phyloP scores from a whole-genome alignment of 2,329 filamentous ascomycete genomes.

The Neoascochyta sp. region DNA sequence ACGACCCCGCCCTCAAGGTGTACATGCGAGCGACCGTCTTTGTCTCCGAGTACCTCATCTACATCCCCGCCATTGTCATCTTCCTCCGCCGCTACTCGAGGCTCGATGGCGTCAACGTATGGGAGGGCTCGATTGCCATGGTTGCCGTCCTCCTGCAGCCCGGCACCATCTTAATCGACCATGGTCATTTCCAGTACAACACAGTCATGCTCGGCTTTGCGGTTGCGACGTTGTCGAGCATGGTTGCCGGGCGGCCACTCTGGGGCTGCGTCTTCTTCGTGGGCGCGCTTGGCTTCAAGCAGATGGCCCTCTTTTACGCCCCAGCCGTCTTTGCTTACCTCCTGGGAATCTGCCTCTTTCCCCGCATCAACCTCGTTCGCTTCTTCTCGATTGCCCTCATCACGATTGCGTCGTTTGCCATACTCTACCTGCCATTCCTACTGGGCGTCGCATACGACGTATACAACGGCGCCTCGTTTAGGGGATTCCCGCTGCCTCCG shows the following conservation, averaged over 20 bases:
- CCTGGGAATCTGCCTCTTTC: conserved; percentile 78
- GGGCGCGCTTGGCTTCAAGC: conserved; percentile 90
- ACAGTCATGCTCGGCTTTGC: conserved; percentile 96
- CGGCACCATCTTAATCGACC: conserved; percentile 83
- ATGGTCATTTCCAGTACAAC: conserved; percentile 97
- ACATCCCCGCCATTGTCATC: conserved; percentile 78
- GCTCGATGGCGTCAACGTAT: conserved; percentile 70
- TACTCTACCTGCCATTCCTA: conserved; percentile 73
- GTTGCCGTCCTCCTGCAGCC: conserved; percentile 92
- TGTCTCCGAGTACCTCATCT: conserved; percentile 85
- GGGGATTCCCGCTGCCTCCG: conserved; percentile 57
- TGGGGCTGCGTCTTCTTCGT: conserved; percentile 96
- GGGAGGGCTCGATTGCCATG: conserved; percentile 80
- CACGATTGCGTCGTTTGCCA: conserved; percentile 68
- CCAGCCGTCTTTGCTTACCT: conserved; percentile 90
- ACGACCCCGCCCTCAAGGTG: conserved; percentile 77
- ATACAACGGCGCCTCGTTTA: conserved; percentile 58
- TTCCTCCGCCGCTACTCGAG: conserved; percentile 80
- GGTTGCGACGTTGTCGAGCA: conserved; percentile 80
- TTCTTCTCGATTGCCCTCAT: conserved; percentile 71
- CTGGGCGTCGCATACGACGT: conserved; percentile 67
- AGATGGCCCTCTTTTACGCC: conserved; percentile 98
- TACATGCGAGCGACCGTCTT: conserved; percentile 95
- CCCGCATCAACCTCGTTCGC: conserved; percentile 62
- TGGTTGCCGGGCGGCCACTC: conserved; percentile 76